Evolutionary conservation across 805 yeast genomes (phyloP), one percentile per base, ranked within the genome.

Genomic region (Candida nanaspora): DNA sequence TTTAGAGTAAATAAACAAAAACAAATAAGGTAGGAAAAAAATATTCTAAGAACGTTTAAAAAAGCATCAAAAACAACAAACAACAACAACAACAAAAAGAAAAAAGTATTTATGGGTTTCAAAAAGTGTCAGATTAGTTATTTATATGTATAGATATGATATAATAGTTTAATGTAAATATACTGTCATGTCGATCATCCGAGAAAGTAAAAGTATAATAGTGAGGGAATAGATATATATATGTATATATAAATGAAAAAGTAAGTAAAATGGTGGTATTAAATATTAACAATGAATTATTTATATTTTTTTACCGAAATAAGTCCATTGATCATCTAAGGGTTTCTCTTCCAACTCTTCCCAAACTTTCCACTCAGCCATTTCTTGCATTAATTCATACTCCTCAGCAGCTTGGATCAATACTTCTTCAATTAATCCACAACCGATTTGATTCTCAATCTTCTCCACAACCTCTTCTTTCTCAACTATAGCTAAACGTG

Each of bases 371-470:
- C 81, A 74, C 46, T 72, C 76, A 38, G 82, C 80, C 69, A 86
- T 66, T 58, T 80, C 72, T 53, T 75, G 66, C 37, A 85, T 80
- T 51, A 86, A 71, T 41, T 70, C 72, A 52, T 76, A 75, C 65
- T 86, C 95, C 44, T 85, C 93, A 51, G 80, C 74, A 14, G 95
- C 95, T 67, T 86, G 95, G 44, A 85, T 70, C 41, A 86, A 56
- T 43, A 86, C 65, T 67, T 86, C 95, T 65, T 86, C 95, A 47
- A 86, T 80, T 53, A 86, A 73, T 2, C 95, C 95, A 46, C 82
- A 78, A 16, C 94, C 94, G 47, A 86, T 81, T 58, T 77, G 64
- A 47, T 69, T 64, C 66, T 86, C 95, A 50, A 86, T 83, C 46
- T 69, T 74, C 52, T 74, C 82, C 33, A 72, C 63, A 40, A 78